Evolutionary conservation across 768 basidiomycete genomes (phyloP).

Genomic region (Chalciporus piperatus): DNA sequence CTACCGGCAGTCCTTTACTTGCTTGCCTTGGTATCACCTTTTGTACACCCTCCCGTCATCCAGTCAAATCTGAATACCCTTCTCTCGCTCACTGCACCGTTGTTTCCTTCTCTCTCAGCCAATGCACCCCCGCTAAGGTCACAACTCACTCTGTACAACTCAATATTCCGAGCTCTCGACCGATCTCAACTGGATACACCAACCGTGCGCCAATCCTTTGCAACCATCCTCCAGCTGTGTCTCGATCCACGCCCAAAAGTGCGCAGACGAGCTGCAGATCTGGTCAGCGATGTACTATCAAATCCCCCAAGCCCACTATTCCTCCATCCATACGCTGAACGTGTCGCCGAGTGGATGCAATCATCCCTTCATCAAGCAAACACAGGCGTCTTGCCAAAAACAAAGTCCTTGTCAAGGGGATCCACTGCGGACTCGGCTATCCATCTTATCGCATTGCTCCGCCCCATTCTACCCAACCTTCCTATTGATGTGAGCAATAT

Average conservation of each 20-base stretch:
- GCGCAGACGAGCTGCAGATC: conserved; percentile 84
- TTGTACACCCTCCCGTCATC: conserved; percentile 78
- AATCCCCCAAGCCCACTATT: conserved; percentile 74
- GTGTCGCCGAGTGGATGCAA: conserved; percentile 78
- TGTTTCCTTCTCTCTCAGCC: conserved; percentile 64
- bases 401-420: conserved; percentile 52
- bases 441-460: conserved; percentile 72
- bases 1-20: conserved; percentile 34
- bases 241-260: conserved; percentile 93
- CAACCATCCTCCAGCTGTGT: conserved; percentile 76
- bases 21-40: conserved; percentile 31
- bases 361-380: conserved; percentile 63
- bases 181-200: conserved; percentile 63
- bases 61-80: conserved; percentile 70
- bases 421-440: conserved; percentile 69
- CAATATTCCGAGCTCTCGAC: conserved; percentile 69
- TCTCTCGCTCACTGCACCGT: conserved; percentile 69
- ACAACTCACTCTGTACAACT: conserved; percentile 73
- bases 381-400: conserved; percentile 57
- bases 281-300: conserved; percentile 72
- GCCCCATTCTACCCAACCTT: conserved; percentile 58
- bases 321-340: conserved; percentile 82
- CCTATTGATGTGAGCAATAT: conserved; percentile 60
- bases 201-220: conserved; percentile 77
- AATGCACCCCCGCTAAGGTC: conserved; percentile 85